Evolutionary conservation across 2,329 filamentous ascomycete species (phyloP).

Genomic region (Plectosphaerella sp.): DNA sequence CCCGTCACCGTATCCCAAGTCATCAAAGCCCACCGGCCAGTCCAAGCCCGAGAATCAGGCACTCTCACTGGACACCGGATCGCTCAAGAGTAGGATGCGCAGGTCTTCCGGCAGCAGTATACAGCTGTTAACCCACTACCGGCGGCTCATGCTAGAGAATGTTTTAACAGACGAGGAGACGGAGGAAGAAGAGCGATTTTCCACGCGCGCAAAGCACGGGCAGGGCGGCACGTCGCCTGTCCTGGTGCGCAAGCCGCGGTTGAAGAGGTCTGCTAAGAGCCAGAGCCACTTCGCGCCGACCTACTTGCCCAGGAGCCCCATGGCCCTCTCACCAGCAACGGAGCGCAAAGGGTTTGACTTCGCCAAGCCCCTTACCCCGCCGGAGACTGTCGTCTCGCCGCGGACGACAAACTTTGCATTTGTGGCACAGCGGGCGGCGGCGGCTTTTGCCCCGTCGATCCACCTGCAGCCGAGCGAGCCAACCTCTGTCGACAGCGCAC

Average conservation of each 20-base stretch:
- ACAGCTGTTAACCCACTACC: slow-evolving; percentile 29
- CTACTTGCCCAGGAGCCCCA: slow-evolving; percentile 15
- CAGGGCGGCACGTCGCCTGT: slow-evolving; percentile 17
- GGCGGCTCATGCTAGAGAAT: slow-evolving; percentile 29
- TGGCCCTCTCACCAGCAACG: slow-evolving; percentile 14
- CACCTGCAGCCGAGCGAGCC: background rate
- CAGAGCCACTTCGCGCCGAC: slow-evolving; percentile 25
- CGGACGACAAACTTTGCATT: background rate
- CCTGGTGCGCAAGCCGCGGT: slow-evolving; percentile 29
- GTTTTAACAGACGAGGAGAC: slow-evolving; percentile 39
- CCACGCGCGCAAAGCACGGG: slow-evolving; percentile 30
- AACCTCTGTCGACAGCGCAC: background rate
- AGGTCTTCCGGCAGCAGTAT: slow-evolving; percentile 48
- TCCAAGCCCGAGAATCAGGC: slow-evolving; percentile 14
- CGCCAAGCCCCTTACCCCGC: slow-evolving; percentile 8
- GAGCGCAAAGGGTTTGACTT: slow-evolving; percentile 18
- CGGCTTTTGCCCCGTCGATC: background rate
- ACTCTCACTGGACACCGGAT: slow-evolving; percentile 16
- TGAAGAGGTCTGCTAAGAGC: slow-evolving; percentile 36
- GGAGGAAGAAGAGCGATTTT: slow-evolving; percentile 37
- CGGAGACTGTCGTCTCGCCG: background rate
- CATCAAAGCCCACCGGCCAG: slow-evolving; percentile 14
- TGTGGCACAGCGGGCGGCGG: background rate
- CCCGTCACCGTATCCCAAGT: slow-evolving; percentile 21
- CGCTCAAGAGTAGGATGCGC: slow-evolving; percentile 32